Conservation (phyloP, 78 protist species). For the Dictyostelium brefeldianum region DNA sequence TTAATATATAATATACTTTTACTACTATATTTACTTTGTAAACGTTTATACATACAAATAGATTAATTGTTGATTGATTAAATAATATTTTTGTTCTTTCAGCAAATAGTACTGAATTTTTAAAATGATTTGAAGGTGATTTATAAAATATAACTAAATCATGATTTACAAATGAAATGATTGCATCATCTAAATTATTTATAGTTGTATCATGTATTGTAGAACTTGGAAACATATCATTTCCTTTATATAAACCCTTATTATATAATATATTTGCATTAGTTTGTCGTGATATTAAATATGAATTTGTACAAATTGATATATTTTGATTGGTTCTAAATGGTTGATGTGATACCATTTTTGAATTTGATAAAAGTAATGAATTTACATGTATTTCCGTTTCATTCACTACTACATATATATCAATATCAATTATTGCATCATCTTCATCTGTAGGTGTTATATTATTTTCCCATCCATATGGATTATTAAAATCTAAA, state of each 20-base stretch:
- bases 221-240: background rate
- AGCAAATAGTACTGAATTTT: background rate
- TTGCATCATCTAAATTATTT: background rate
- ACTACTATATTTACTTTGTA: too few species aligned
- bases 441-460: constrained; percentile 3
- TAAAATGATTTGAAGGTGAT: constrained; percentile 2
- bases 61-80: background rate
- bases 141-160: background rate
- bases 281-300: background rate
- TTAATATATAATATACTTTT: too few species aligned
- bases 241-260: background rate
- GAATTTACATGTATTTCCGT: background rate
- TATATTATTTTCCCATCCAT: background rate
- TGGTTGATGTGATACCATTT: background rate
- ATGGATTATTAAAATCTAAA: constrained; percentile 5
- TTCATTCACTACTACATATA: background rate
- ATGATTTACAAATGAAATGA: background rate
- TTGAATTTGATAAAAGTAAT: background rate
- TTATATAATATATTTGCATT: background rate
- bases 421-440: constrained; percentile 1
- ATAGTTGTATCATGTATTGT: background rate
- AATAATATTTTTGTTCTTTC: background rate
- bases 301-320: background rate
- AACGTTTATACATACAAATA: too few species aligned
- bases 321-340: background rate